Conservation (phyloP, 495 filamentous ascomycete species). For the Lichenothelia convexa region DNA sequence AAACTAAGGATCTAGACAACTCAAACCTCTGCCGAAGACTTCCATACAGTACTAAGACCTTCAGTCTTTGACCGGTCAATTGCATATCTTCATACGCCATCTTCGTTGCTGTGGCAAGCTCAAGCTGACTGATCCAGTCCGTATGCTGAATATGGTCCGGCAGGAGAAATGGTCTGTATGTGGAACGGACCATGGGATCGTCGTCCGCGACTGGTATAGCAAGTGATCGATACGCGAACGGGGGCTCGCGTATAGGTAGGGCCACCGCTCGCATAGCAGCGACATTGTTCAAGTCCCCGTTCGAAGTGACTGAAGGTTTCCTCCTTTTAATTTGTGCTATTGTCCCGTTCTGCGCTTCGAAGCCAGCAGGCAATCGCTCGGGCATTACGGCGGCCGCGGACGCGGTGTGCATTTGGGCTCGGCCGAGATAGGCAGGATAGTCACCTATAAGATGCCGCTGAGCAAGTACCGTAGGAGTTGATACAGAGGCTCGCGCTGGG, state of each 20-base stretch:
- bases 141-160: constrained; percentile 12
- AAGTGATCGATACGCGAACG: constrained; percentile 19
- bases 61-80: constrained; percentile 29
- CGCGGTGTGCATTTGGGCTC: too few relatives aligned
- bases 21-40: constrained; percentile 32
- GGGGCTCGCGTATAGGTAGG: constrained; percentile 8
- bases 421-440: too few relatives aligned
- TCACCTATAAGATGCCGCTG: too few relatives aligned
- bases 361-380: too few relatives aligned
- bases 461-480: too few relatives aligned
- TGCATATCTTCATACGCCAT: constrained; percentile 31
- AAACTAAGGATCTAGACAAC: neutral
- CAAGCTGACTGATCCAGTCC: constrained; percentile 40
- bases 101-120: constrained; percentile 34
- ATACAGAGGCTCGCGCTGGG: too few relatives aligned
- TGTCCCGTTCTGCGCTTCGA: too few relatives aligned
- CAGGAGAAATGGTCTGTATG: constrained; percentile 42
- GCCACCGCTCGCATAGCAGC: constrained; percentile 13
- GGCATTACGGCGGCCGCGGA: too few relatives aligned
- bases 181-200: constrained; percentile 25
- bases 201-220: constrained; percentile 30
- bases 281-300: constrained; percentile 28
- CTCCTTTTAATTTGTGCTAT: neutral
- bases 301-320: too few relatives aligned
- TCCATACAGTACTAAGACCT: constrained; percentile 45